These are phyloP conservation scores for Gremmenia infestans DNA, from an alignment of 2,329 filamentous ascomycete species.

Conservation along the genomic window DNA sequence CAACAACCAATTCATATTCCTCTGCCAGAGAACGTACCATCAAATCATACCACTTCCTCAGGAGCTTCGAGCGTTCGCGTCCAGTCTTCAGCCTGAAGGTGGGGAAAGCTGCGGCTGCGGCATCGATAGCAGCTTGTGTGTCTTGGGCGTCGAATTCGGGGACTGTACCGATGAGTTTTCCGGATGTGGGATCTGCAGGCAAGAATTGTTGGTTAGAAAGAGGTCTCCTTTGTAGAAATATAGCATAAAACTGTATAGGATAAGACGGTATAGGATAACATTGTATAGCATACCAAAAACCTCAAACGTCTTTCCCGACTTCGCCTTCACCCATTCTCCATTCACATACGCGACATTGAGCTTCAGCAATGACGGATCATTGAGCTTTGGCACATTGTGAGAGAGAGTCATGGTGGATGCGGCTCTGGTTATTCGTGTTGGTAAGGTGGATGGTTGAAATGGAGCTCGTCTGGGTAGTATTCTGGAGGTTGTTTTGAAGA, in stretches of 20 bases:
- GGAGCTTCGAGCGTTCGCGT: slow-evolving; percentile 66
- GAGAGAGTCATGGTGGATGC: slow-evolving; percentile 22
- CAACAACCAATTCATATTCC: not conserved
- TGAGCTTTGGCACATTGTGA: slow-evolving; percentile 51
- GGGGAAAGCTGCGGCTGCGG: slow-evolving; percentile 72
- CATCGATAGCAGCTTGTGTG: slow-evolving; percentile 73
- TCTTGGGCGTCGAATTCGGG: slow-evolving; percentile 81
- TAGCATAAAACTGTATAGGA: too few relatives aligned
- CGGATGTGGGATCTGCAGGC: slow-evolving; percentile 70
- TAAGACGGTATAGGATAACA: too few relatives aligned
- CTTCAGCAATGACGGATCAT: slow-evolving; percentile 78
- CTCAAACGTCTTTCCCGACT: slow-evolving; percentile 87
- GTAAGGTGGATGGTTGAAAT: slow-evolving; percentile 24
- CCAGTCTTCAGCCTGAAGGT: slow-evolving; percentile 67
- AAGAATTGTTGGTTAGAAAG: not conserved
- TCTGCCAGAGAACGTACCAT: slow-evolving; percentile 42
- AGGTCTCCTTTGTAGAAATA: too few relatives aligned
- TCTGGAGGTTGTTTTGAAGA: slow-evolving; percentile 22
- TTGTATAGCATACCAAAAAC: slow-evolving; percentile 53
- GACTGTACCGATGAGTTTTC: slow-evolving; percentile 72
- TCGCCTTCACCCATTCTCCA: slow-evolving; percentile 83
- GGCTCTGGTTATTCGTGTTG: slow-evolving; percentile 16
- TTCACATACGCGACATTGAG: slow-evolving; percentile 79
- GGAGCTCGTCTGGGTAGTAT: slow-evolving; percentile 16
- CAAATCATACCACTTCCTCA: slow-evolving; percentile 78